Base-by-base conservation (phyloP, 805 yeast species). In the Sugiyamaella smithiae region DNA sequence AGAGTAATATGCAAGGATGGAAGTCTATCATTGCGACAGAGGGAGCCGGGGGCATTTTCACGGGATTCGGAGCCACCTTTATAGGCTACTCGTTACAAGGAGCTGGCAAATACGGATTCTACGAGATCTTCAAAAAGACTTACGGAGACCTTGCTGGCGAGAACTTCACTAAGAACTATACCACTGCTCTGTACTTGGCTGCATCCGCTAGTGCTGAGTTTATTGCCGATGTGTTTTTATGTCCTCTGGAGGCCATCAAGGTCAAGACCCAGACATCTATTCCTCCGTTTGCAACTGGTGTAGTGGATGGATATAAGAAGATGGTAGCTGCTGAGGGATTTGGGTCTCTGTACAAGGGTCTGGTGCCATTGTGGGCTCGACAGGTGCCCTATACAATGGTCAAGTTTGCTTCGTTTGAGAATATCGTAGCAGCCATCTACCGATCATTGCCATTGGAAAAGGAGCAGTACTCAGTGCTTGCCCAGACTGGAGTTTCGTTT, bases 331-430 rank as follows among this genome's bases (percentile, higher is more conserved):
- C 69, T 14, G 93, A 84, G 64, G 95, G 96, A 11, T 53, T 84
- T 46, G 80, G 72, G 19, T 87, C 88, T 1, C 74, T 91, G 45
- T 91, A 90, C 73, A 85, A 86, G 63, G 98, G 98, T 46, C 70
- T 91, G 46, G 84, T 81, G 7, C 98, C 99, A 11, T 75, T 91
- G 56, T 93, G 98, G 98, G 80, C 82, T 51, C 84, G 98, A 73
- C 99, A 91, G 71, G 85, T 91, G 60, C 99, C 98, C n/a, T 91
- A 91, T 74, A 91, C 98, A 23, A 90, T 91, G 97, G 95, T 86
- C 54, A 91, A 93, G 71, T 93, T 91, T 68, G 91, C 97, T 6
- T 78, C 95, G 22, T 91, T 93, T 71, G 99, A 91, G 73, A 85
- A 81, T 65, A 85, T 90, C 45, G 97, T 91, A 26, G 88, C 84